Conservation (phyloP, 306 rosid genomes). For the peach (Prunus persica) region DNA sequence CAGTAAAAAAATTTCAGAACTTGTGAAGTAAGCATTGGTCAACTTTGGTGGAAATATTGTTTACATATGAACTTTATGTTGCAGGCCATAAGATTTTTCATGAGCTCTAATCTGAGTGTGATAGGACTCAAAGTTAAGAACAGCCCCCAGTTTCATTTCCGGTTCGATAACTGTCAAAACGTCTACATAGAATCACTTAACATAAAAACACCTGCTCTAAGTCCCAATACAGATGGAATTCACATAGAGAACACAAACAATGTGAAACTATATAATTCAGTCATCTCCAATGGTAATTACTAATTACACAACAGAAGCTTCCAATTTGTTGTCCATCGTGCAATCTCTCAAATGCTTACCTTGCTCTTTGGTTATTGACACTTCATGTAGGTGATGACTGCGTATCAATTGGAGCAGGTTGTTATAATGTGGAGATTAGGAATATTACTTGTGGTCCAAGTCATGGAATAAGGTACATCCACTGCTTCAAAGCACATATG, state of each 20-base stretch:
- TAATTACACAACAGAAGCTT: conserved; percentile 1
- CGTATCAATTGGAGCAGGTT: conserved; percentile 55
- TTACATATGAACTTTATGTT: not conserved
- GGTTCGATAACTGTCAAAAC: conserved; percentile 43
- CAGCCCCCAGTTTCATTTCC: conserved; percentile 49
- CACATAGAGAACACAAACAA: conserved; percentile 48
- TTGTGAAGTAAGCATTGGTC: not conserved
- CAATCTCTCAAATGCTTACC: not conserved
- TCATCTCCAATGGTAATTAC: conserved; percentile 35
- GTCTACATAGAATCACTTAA: conserved; percentile 35
- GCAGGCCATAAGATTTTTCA: conserved; percentile 46
- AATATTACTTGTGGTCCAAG: conserved; percentile 62
- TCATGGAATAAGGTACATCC: conserved; percentile 61
- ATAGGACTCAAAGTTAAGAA: conserved; percentile 39
- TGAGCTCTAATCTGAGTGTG: conserved; percentile 35
- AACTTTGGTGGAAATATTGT: not conserved
- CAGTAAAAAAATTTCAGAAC: not conserved
- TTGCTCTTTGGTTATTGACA: not conserved
- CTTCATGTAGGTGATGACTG: conserved; percentile 56
- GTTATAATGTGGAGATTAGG: conserved; percentile 47
- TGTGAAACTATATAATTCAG: conserved; percentile 36
- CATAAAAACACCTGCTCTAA: conserved; percentile 43
- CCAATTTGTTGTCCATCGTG: not conserved
- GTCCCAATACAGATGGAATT: conserved; percentile 63
- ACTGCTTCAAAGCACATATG: not conserved